Evolutionary conservation across 352 stramenopile genomes (phyloP), one percentile per base, ranked within the genome.

Genomic region (Pythium insidiosum): DNA sequence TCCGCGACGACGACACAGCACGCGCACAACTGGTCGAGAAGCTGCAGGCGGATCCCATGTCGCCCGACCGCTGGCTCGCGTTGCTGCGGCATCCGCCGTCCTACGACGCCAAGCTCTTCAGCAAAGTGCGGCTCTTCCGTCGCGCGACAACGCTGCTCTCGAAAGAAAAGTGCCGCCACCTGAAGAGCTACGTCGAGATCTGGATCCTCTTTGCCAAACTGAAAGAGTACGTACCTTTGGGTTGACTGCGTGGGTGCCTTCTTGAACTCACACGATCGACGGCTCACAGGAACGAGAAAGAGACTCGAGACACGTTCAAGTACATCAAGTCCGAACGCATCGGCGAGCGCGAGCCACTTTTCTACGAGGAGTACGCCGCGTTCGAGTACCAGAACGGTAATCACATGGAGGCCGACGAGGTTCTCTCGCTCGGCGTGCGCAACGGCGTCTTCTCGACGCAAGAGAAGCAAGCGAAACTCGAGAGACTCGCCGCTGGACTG

Each of bases 341-440:
- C 36, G 75, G 73, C 4, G 58, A 76, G 43, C 57, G 52, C 19
- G 53, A 77, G 38, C 50, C 44, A 19, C 43, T 71, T 36, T 66
- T 70, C 23, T 88, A 88, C 50, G 67, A 84, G 35, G 62, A 79
- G 42, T 78, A 82, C 33, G 75, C 75, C 9, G 66, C 64, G 12
- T 85, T 88, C 37, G 75, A 88, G 45, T 73, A 60, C 24, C 22
- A 47, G 7, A 43, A 66, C 22, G 66, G 61, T 73, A 84, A 86
- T 39, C 43, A 62, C n/a, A 47, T 67, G n/a, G 48, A 57, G 22
- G 64, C 68, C 0, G 58, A 86, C 37, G 68, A 82, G 31, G 66
- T 86, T 49, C 31, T 86, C 16, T 60, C 73, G 23, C 41, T 67
- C 12, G 73, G 63, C 15, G 68, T 86, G 12, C 42, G 61, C 9